Conservation (phyloP, 257 asterid species). For the Coffea canephora region DNA sequence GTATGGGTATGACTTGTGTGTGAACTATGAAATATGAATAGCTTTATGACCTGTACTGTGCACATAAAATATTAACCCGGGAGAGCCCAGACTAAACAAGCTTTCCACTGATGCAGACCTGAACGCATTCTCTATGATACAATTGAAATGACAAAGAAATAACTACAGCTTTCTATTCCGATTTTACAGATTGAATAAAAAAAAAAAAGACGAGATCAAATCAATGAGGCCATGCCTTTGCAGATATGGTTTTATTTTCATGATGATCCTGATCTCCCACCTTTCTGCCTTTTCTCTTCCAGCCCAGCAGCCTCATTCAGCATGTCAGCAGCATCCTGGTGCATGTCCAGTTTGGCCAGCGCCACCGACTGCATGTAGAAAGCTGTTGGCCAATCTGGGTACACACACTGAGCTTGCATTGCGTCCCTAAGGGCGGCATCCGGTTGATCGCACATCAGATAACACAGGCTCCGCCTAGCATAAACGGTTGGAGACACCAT, state of each 20-base stretch:
- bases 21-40: no score
- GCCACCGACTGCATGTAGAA: conserved; percentile 95
- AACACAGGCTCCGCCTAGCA: conserved; percentile 77
- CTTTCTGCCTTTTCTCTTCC: conserved; percentile 67
- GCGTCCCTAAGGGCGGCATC: conserved; percentile 88
- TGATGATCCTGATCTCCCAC: conserved; percentile 41
- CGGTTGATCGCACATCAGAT: conserved; percentile 83
- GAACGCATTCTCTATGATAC: not conserved
- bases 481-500: conserved; percentile 89
- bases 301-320: conserved; percentile 73
- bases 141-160: not conserved
- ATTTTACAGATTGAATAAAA: not conserved
- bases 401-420: conserved; percentile 86
- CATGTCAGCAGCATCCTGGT: conserved; percentile 92
- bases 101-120: not conserved
- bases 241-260: conserved; percentile 7
- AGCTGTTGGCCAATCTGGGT: conserved; percentile 90
- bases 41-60: no score
- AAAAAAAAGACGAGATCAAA: no score
- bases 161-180: not conserved
- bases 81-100: no score
- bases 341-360: conserved; percentile 82
- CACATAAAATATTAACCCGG: no score
- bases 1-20: no score
- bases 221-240: not conserved